Evolutionary conservation across 2,329 filamentous ascomycete genomes (phyloP), one percentile per base, ranked within the genome.

Genomic region (Fusarium mundagurra): DNA sequence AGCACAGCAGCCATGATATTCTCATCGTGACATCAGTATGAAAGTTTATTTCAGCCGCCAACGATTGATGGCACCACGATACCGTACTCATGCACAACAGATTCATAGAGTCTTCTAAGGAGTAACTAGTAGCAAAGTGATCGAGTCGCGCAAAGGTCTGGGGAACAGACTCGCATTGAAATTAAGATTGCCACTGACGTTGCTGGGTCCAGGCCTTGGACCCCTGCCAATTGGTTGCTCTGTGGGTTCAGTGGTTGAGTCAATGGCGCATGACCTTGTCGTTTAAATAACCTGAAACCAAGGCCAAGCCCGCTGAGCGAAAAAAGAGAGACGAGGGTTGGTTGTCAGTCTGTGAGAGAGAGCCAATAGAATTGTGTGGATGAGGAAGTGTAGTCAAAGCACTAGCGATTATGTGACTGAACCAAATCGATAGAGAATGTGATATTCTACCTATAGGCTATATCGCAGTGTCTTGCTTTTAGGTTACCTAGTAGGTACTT

Each of bases 111-210:
- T n/a, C 34, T 39, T n/a, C 34, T 39, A 22, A 29, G 51, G 51
- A 54, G 18, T 29, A 39, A 16, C 22, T 18, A 39, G 18, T 39
- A 31, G 39, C 39, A 22, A 51, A 59, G 43, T n/a, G 29, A 36
- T 38, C 17, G 36, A 51, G 45, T 45, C 27, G n/a, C n/a, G 24
- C 27, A 51, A 43, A 45, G 24, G 48, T 38, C 67, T 57, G 57
- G 71, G 36, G 62, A 67, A 71, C 41, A 43, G 41, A 59, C 54
- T 45, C 47, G 31, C 48, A 39, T 38, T 48, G 60, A 74, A 72
- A 74, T 74, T 74, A 68, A 68, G 67, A 74, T 72, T 72, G 71
- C 72, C 72, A 74, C 71, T 72, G 72, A 72, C 60, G 59, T 53
- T 68, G 33, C 45, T 65, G 36, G 57, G 71, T 41, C 29, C 45